A percentile compares a stretch with the other conserved stretches of the same genome.
phyloP scores from a whole-genome alignment of 495 filamentous ascomycete species.

The Zalerion maritima region DNA sequence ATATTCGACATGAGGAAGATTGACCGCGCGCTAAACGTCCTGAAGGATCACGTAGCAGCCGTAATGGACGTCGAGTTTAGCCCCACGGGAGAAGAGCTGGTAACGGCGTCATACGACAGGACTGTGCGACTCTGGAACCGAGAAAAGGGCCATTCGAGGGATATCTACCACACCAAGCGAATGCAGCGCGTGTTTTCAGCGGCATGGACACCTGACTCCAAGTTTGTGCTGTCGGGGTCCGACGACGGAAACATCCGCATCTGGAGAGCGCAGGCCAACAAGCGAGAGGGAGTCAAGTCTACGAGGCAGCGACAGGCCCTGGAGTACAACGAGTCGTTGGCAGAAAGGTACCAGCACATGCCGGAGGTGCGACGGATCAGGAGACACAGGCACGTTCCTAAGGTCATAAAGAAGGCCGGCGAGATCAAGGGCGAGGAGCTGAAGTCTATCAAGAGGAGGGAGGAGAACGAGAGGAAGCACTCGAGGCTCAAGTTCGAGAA shows the following conservation, averaged over 20 bases:
- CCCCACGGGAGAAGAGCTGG: constrained; percentile 86
- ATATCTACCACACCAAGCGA: constrained; percentile 93
- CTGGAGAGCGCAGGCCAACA: constrained; percentile 81
- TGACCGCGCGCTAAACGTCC: constrained; percentile 71
- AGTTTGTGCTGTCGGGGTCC: constrained; percentile 64
- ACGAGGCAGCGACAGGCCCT: constrained; percentile 67
- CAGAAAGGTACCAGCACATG: constrained; percentile 83
- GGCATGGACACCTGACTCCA: constrained; percentile 73
- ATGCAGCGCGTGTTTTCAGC: constrained; percentile 94
- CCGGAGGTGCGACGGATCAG: constrained; percentile 86
- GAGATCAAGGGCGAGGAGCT: constrained; percentile 94
- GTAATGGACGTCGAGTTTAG: constrained; percentile 96
- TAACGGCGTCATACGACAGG: constrained; percentile 74
- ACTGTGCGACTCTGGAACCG: constrained; percentile 60
- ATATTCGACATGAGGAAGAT: constrained; percentile 83
- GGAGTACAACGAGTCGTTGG: constrained; percentile 82
- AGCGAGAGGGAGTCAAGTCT: constrained; percentile 71
- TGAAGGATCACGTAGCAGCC: constrained; percentile 89
- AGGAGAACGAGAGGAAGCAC: constrained; percentile 91
- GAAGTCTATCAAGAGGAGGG: constrained; percentile 67
- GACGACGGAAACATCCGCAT: constrained; percentile 91
- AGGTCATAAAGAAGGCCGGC: constrained; percentile 89
- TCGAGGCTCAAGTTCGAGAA: constrained; percentile 59
- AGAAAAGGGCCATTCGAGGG: constrained; percentile 65
- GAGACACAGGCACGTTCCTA: constrained; percentile 81